These are phyloP conservation scores for Fraxinus pennsylvanica DNA, from an alignment of 257 asterid species.

Conservation along the genomic window DNA sequence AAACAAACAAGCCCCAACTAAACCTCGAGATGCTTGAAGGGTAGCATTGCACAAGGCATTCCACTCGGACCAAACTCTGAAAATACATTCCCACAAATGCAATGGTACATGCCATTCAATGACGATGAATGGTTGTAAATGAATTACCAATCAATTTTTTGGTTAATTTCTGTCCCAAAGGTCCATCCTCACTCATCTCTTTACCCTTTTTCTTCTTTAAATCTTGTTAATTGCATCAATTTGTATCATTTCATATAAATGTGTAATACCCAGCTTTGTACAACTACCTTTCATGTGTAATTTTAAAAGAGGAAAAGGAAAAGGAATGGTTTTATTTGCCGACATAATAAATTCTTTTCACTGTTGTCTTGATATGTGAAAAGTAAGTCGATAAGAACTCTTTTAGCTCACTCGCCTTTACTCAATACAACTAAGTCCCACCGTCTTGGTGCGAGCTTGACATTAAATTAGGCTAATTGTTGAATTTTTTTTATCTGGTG, in stretches of 20 bases:
- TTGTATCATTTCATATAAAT: neutral
- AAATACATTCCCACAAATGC: neutral
- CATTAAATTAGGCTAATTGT: neutral
- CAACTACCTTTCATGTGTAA: conserved; percentile 19
- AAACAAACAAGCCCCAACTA: conserved; percentile 32
- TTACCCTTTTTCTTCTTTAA: neutral
- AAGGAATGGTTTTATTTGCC: conserved; percentile 13
- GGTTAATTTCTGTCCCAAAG: conserved; percentile 6
- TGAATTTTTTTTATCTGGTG: neutral
- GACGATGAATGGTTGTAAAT: conserved; percentile 6
- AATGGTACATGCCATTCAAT: neutral
- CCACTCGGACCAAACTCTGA: conserved; percentile 15
- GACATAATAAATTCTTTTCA: neutral
- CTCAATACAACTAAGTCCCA: neutral
- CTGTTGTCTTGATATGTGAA: neutral
- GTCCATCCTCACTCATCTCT: conserved; percentile 8
- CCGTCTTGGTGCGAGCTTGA: neutral
- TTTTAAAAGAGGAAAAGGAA: conserved; percentile 9
- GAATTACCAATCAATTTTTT: neutral
- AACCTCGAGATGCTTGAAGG: conserved; percentile 25
- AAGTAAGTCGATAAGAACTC: neutral
- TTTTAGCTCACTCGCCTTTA: neutral
- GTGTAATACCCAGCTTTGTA: conserved; percentile 14
- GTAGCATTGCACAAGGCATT: neutral
- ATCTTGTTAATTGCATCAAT: neutral